These are phyloP conservation scores for Mucuna pruriens DNA, from an alignment of 306 rosid genomes.

Conservation along the genomic window DNA sequence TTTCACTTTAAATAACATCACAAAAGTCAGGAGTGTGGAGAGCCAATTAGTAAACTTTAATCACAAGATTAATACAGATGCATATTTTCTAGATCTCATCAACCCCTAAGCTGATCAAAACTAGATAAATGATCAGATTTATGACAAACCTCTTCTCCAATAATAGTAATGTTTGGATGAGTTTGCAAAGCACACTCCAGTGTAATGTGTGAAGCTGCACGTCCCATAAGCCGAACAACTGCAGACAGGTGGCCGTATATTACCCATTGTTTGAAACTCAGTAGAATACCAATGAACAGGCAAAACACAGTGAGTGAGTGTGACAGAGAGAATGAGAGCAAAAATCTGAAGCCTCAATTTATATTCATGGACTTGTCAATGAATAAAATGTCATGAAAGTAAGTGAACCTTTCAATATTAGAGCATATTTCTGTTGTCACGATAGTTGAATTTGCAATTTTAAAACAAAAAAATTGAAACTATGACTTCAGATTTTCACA, in stretches of 20 bases:
- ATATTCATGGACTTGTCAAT: slow-evolving; percentile 13
- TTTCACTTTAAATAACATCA: not conserved
- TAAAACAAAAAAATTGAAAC: slow-evolving; percentile 21
- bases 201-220: slow-evolving; percentile 99
- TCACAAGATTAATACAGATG: slow-evolving; percentile 18
- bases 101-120: slow-evolving; percentile 12
- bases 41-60: slow-evolving; percentile 16
- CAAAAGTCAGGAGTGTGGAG: slow-evolving; percentile 16
- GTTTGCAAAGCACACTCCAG: slow-evolving; percentile 98
- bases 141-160: slow-evolving; percentile 83
- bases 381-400: slow-evolving; percentile 13
- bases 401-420: not conserved
- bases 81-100: slow-evolving; percentile 24
- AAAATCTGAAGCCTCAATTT: not conserved
- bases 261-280: slow-evolving; percentile 28
- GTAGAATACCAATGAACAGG: slow-evolving; percentile 18
- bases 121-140: slow-evolving; percentile 27
- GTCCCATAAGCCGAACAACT: slow-evolving; percentile 99
- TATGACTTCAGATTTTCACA: slow-evolving; percentile 29
- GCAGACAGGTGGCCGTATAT: slow-evolving; percentile 43
- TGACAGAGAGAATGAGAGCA: not conserved
- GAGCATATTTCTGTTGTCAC: not conserved
- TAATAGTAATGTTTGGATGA: slow-evolving; percentile 93
- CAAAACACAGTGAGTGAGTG: not conserved
- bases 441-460: slow-evolving; percentile 9